Conservation (phyloP, 192 early-diverging fungal species). For the Coemansia sp. region DNA sequence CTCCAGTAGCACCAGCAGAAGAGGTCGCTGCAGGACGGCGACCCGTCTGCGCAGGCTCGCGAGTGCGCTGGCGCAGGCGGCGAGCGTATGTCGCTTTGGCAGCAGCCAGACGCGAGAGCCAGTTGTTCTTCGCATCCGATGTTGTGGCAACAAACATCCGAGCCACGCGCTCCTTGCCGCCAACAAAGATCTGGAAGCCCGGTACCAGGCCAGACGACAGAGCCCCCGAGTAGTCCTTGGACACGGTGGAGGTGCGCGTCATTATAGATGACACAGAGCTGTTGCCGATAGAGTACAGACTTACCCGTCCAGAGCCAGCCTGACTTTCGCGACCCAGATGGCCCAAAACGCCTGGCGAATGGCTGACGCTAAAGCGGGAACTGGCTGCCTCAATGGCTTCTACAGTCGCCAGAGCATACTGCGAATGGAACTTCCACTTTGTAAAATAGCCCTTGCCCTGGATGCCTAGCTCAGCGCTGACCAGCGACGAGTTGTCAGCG, state of each 20-base stretch:
- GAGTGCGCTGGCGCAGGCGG: slow-evolving; percentile 47
- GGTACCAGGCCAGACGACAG: slow-evolving; percentile 53
- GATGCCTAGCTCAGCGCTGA: slow-evolving; percentile 53
- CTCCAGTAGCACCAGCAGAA: slow-evolving; percentile 10
- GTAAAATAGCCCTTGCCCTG: slow-evolving; percentile 66
- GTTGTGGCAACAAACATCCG: slow-evolving; percentile 59
- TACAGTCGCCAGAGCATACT: slow-evolving; percentile 58
- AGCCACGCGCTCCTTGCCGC: slow-evolving; percentile 50
- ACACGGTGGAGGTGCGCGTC: slow-evolving; percentile 57
- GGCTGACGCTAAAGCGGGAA: slow-evolving; percentile 49
- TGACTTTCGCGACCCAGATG: slow-evolving; percentile 47
- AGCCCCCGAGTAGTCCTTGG: slow-evolving; percentile 57
- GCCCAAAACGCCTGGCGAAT: slow-evolving; percentile 43
- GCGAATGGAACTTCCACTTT: slow-evolving; percentile 69
- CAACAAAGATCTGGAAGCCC: slow-evolving; percentile 57
- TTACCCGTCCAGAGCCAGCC: slow-evolving; percentile 44
- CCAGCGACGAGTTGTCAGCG: slow-evolving; percentile 55
- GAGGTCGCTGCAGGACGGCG: slow-evolving; percentile 17
- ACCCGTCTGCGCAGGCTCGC: slow-evolving; percentile 28
- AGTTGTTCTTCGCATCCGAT: slow-evolving; percentile 55
- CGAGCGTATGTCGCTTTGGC: slow-evolving; percentile 57
- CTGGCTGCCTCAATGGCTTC: slow-evolving; percentile 65
- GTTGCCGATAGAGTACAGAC: slow-evolving; percentile 57
- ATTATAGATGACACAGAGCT: slow-evolving; percentile 56
- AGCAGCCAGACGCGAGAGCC: slow-evolving; percentile 57